Base-by-base conservation (phyloP, 208 protist species). In the Leishmania tropica region DNA sequence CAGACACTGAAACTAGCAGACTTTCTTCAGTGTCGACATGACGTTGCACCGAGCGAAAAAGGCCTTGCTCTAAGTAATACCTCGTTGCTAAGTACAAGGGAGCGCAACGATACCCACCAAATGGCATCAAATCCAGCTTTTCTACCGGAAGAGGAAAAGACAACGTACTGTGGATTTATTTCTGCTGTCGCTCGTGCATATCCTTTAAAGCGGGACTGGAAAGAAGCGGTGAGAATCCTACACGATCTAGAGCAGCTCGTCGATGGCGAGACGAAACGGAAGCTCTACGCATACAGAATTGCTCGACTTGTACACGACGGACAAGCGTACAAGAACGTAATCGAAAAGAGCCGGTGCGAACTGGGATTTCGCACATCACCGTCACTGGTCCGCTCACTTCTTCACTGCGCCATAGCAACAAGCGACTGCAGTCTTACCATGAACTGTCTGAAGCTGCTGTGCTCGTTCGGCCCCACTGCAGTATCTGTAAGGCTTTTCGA, bases 51-150 rank as follows among this genome's bases (percentile, higher is more conserved):
- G 54, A 45, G 31, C 31, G 51, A 28, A 35, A 28, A 47, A 28
- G 47, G 6, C 45, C 28, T 58, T 45, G 35, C 53, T 4, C 17
- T 31, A 13, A 8, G 19, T 28, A 24, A 19, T 24, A 28, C 75
- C 48, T 48, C 56, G 13, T 0, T 47, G 28, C 24, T 68, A 31
- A 78, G 28, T n/a, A 19, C 15, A 11, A n/a, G n/a, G 6, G 42
- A 42, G 15, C 40, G 28, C 0, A 73, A 78, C 31, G 83, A 86
- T 40, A 80, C 53, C 28, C 62, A 68, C 19, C 74, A 86, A 73
- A 86, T 86, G 83, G 78, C 74, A 64, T 72, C 56, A 45, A 86
- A 86, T 24, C 78, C 83, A 31, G 62, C 83, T n/a, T 86, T 86
- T 80, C 35, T 86, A 8, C 83, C 83, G 24, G 78, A 75, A 0